Evolutionary conservation across 1,284 basidiomycete species (phyloP), one percentile per base, ranked within the genome.

Genomic region (Hymenochaete sp.): DNA sequence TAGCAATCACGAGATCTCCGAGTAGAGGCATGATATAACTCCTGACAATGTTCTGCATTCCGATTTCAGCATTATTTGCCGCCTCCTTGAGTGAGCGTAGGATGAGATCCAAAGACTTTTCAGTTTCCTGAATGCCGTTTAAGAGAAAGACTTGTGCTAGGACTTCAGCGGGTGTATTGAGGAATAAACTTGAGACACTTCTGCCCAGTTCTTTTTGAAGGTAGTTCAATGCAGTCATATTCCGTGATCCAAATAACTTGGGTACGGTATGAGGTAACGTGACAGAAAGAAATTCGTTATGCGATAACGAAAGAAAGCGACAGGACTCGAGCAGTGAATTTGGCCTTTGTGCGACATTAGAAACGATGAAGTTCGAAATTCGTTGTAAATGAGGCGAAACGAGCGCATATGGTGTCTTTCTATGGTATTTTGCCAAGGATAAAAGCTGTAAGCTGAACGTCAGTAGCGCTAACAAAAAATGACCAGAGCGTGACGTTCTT

Each of bases 131-230:
- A 3, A 71, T 62, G 3, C 67, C 69, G 16, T 73, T 67, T 9
- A 82, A 64, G 45, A 85, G 71, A 57, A 89, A 86, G 1, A 85
- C 68, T 51, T 82, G 70, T 1, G 87, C 78, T 5, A 95, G 69
- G 31, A 92, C 78, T n/a, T 72, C 61, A 25, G 78, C 69, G 0
- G 74, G 70, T 47, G 79, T 66, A 21, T 79, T 71, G 24, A 88
- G 52, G 43, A 92, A 72, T 26, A 92, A 61, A 2, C 66, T 56
- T 0, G 78, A 75, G 3, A 77, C 55, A 33, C 65, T 69, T 31
- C 61, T 62, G 16, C 63, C 64, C 4, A 79, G 55, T 45, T 75
- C 67, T 29, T 64, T 67, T 1, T 72, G 59, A 21, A 79, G 59
- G 3, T 59, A 59, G 6, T 67, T 59, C 11, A 82, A 63, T 0